Percentiles rank a stretch among this genome's conserved stretches.
Evolutionary conservation across 2,329 filamentous ascomycete genomes (phyloP).

Genomic region (Aotearoamyces nothofagi): DNA sequence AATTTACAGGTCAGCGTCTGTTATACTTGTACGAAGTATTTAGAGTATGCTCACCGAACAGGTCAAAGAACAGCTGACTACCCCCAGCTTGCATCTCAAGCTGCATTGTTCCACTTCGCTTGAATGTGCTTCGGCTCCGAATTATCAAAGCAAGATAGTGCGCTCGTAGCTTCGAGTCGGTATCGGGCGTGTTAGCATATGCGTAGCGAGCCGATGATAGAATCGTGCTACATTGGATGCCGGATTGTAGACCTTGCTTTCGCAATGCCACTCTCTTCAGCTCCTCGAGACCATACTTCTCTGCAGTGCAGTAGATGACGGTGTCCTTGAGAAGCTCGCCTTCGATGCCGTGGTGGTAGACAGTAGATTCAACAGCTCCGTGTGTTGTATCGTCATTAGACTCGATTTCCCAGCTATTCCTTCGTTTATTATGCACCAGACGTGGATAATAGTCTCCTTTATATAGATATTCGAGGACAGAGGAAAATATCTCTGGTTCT

Average conservation of each 20-base stretch:
- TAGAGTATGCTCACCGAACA: too few relatives aligned
- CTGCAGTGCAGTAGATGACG: slow-evolving; percentile 83
- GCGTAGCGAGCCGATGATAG: slow-evolving; percentile 87
- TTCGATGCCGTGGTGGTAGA: slow-evolving; percentile 59
- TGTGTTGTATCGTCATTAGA: slow-evolving; percentile 42
- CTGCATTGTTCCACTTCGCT: slow-evolving; percentile 97
- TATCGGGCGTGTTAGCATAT: slow-evolving; percentile 88
- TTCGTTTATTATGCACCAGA: slow-evolving; percentile 73
- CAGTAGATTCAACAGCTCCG: slow-evolving; percentile 56
- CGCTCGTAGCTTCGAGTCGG: slow-evolving; percentile 82
- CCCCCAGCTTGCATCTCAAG: slow-evolving; percentile 92
- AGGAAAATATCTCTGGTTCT: slow-evolving; percentile 81
- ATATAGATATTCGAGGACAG: slow-evolving; percentile 67
- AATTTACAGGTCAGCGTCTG: too few relatives aligned
- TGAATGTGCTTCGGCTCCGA: slow-evolving; percentile 92
- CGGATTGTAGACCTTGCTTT: slow-evolving; percentile 63
- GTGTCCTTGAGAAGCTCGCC: slow-evolving; percentile 81
- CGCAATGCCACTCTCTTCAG: slow-evolving; percentile 82
- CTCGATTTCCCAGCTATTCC: slow-evolving; percentile 82
- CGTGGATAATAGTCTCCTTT: slow-evolving; percentile 92
- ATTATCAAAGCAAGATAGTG: slow-evolving; percentile 97
- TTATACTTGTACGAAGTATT: too few relatives aligned
- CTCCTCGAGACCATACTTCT: slow-evolving; percentile 81
- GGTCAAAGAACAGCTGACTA: slow-evolving; percentile 88
- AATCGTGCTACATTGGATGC: slow-evolving; percentile 36